A percentile compares a stretch with the other conserved stretches of the same genome.
Conservation (phyloP, 75 land plant genomes). For the Sequoiadendron giganteum region DNA sequence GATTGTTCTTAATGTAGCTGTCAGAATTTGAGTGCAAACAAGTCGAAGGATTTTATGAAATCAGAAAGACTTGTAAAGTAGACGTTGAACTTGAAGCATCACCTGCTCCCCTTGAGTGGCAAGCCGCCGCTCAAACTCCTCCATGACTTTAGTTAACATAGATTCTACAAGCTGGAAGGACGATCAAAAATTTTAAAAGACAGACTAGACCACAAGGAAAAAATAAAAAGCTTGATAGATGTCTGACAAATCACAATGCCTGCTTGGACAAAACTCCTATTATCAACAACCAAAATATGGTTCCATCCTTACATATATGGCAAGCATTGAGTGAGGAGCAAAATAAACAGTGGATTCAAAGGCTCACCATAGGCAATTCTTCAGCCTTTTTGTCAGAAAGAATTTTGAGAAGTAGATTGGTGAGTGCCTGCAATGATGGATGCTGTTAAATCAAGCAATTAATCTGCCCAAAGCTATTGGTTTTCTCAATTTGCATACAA, state of each 20-base stretch:
- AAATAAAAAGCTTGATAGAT: neutral
- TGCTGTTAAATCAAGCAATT: neutral
- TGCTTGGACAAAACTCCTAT: neutral
- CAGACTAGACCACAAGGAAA: neutral
- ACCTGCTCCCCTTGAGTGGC: slow-evolving; percentile 49
- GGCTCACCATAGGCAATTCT: slow-evolving; percentile 26
- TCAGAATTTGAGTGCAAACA: neutral
- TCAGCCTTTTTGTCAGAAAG: slow-evolving; percentile 26
- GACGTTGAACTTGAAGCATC: neutral
- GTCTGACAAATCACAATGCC: slow-evolving; percentile 1
- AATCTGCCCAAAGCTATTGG: neutral
- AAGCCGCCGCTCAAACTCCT: slow-evolving; percentile 37
- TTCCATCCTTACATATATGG: neutral
- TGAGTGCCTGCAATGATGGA: slow-evolving; percentile 9
- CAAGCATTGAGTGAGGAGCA: neutral
- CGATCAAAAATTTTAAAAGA: neutral
- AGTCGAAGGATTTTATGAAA: neutral
- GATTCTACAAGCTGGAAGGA: slow-evolving; percentile 53
- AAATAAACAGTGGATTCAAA: neutral
- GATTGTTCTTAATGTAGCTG: neutral
- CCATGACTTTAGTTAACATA: slow-evolving; percentile 41
- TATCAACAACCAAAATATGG: neutral
- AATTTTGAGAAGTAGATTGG: slow-evolving; percentile 17
- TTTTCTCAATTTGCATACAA: neutral
- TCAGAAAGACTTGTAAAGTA: neutral